Percentiles rank a stretch among this genome's conserved stretches.
phyloP scores from a whole-genome alignment of 179 eudicot species.

The Spinacia oleracea region DNA sequence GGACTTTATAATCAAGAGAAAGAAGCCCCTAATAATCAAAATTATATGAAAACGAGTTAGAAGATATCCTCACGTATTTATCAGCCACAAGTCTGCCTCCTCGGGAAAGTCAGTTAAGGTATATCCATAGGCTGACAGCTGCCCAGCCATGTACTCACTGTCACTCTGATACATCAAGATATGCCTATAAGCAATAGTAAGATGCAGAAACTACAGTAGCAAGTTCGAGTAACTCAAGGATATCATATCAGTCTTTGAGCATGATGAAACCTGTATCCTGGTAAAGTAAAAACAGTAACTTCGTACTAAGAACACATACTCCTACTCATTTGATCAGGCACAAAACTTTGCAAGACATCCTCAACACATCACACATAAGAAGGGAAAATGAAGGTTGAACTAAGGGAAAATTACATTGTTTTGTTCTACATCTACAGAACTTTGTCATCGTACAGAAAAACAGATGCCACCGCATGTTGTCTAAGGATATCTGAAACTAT shows the following conservation, averaged over 20 bases:
- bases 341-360: background rate
- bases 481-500: background rate
- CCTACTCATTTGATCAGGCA: constrained; percentile 9
- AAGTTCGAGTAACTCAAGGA: constrained; percentile 13
- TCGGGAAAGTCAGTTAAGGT: constrained; percentile 66
- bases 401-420: too few species aligned
- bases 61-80: constrained; percentile 76
- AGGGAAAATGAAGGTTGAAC: background rate
- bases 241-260: constrained; percentile 7
- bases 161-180: constrained; percentile 66
- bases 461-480: background rate
- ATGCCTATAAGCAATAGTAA: constrained; percentile 17
- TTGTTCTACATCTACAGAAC: background rate
- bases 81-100: constrained; percentile 93
- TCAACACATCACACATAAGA: background rate
- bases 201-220: background rate
- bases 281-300: constrained; percentile 9
- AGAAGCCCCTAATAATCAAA: background rate
- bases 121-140: constrained; percentile 95
- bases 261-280: constrained; percentile 7
- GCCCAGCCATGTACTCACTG: constrained; percentile 99
- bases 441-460: background rate
- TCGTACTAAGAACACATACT: constrained; percentile 3
- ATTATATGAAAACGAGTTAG: constrained; percentile 5
- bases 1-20: constrained; percentile 1